Conservation (phyloP, 768 basidiomycete genomes). For the Gymnopilus junonius region DNA sequence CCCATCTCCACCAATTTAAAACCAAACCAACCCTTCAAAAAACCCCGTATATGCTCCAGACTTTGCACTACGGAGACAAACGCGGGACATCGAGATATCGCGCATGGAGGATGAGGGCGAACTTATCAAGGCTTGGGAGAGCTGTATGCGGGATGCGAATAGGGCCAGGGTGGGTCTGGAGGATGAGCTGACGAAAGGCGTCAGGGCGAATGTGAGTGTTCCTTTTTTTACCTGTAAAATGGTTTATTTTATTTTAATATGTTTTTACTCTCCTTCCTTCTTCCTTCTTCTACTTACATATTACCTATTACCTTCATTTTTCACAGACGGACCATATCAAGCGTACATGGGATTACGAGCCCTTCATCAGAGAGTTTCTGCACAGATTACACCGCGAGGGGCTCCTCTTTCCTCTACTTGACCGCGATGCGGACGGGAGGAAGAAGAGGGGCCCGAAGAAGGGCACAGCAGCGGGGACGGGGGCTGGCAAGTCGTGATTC, state of each 20-base stretch:
- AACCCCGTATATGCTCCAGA: constrained; percentile 42
- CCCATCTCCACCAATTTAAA: constrained; percentile 2
- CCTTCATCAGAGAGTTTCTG: constrained; percentile 51
- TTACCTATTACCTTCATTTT: too few species aligned
- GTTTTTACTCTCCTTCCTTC: background rate
- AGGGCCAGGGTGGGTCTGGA: constrained; percentile 46
- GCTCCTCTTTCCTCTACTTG: constrained; percentile 46
- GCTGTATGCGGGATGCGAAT: constrained; percentile 45
- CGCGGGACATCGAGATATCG: constrained; percentile 46
- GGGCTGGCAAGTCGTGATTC: background rate
- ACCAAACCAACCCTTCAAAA: constrained; percentile 22
- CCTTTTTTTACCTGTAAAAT: background rate
- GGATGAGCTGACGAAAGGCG: constrained; percentile 52
- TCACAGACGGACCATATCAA: constrained; percentile 55
- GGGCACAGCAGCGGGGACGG: background rate
- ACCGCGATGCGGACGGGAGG: constrained; percentile 37
- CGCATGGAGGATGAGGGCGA: constrained; percentile 41
- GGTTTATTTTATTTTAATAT: background rate
- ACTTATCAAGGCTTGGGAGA: constrained; percentile 49
- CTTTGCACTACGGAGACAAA: constrained; percentile 50
- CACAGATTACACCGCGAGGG: constrained; percentile 48
- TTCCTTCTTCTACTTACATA: too few species aligned
- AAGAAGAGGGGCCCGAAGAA: constrained; percentile 25
- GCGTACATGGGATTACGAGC: constrained; percentile 67
- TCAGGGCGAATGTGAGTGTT: constrained; percentile 46